Base-by-base conservation (phyloP, 345 rosid genomes). In the Eucalyptus curtisii region DNA sequence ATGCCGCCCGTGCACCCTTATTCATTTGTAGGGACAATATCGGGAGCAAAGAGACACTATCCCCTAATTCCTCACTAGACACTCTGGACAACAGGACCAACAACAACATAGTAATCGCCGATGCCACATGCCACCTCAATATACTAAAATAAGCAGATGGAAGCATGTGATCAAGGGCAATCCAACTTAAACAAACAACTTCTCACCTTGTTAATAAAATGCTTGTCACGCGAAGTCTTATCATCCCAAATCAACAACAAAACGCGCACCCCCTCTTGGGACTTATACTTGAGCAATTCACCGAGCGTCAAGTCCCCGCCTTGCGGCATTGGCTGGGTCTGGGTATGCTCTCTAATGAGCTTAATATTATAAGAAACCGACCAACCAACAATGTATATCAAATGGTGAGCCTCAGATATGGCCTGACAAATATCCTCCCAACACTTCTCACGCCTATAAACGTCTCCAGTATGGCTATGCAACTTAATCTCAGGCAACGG, bases 401-500 rank as follows among this genome's bases (percentile, higher is more conserved):
- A n/a, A 89, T 98, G 98, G 85, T 98, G 99, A 90, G 99, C 99
- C 88, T 97, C 99, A 3, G 95, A 94, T 16, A 98, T 92, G 2
- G 99, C 99, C 88, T 92, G 86, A 76, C 99, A 94, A 48, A 98
- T 95, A 90, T 98, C 99, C 90, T 98, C 99, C 99, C 99, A 98
- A 86, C 99, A 98, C 13, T 91, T 93, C 4, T 88, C 92, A 2
- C 91, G 96, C 89, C 68, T 88, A 79, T 91, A 37, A 37, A 37
- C 40, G 40, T 4, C 40, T 37, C 40, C 40, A 37, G 40, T 4
- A 37, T 37, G 3, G 40, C 80, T 2, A 68, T 68, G 2, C 86
- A 97, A 57, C 44, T 88, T 47, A 30, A 97, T 93, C 44, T 89
- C 89, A 13, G 96, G 96, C 90, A 95, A 91, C 88, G 53, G 7